phyloP scores from a whole-genome alignment of 2,329 filamentous ascomycete species.

The Monosporascus sp. region DNA sequence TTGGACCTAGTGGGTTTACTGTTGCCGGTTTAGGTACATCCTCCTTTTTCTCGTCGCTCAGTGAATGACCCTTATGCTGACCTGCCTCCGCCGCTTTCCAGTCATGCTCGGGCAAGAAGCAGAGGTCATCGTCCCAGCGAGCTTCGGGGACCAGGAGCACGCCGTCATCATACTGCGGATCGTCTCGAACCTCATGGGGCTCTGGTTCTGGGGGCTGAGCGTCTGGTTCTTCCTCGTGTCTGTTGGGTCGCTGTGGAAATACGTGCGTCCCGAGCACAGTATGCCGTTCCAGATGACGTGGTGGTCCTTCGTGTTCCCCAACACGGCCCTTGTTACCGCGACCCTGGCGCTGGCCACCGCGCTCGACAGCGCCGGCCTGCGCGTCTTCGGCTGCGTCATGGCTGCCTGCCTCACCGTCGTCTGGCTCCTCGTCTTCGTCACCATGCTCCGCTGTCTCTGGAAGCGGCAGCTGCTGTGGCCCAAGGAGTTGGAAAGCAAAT shows the following conservation, averaged over 20 bases:
- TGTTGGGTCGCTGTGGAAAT: conserved; percentile 69
- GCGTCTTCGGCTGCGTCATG: conserved; percentile 64
- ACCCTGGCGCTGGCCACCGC: conserved; percentile 66
- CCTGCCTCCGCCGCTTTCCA: conserved; percentile 6
- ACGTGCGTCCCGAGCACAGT: conserved; percentile 48
- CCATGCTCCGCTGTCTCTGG: conserved; percentile 66
- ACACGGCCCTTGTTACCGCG: conserved; percentile 69
- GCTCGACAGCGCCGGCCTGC: conserved; percentile 53
- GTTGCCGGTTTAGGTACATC: conserved; percentile 38
- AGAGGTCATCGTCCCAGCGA: conserved; percentile 35
- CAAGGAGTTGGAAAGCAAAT: conserved; percentile 43
- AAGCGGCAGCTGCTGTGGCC: conserved; percentile 71
- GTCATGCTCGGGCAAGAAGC: conserved; percentile 42
- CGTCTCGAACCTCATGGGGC: conserved; percentile 54
- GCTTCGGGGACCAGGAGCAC: conserved; percentile 37
- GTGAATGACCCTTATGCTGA: neutral
- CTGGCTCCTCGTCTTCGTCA: conserved; percentile 63
- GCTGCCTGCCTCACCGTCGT: conserved; percentile 59
- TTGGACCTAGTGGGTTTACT: conserved; percentile 65
- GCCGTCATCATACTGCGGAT: conserved; percentile 41
- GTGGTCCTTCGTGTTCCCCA: conserved; percentile 79
- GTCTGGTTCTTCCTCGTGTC: conserved; percentile 81
- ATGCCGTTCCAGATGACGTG: conserved; percentile 81
- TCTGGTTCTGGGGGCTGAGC: conserved; percentile 81
- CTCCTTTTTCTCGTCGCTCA: neutral